Conservation (phyloP, 495 filamentous ascomycete species). For the Penicillium pancosmium region DNA sequence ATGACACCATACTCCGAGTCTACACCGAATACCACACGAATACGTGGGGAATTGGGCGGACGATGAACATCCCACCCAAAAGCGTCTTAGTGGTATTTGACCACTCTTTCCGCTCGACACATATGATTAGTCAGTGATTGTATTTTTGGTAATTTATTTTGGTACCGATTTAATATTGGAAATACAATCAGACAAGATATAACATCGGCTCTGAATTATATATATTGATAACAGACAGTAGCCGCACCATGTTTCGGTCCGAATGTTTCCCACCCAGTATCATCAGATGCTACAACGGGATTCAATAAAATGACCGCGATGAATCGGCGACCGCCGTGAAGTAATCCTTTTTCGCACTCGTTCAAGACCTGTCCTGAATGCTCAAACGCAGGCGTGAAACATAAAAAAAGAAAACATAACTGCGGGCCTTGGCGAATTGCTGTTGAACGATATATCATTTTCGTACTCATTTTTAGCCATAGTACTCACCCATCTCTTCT, state of each 20-base stretch:
- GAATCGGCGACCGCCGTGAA: background rate
- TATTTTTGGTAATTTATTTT: background rate
- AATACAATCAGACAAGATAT: background rate
- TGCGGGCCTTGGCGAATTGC: too few relatives aligned
- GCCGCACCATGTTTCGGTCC: background rate
- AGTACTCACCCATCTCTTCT: background rate
- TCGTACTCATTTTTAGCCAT: background rate
- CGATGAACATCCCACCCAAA: too few relatives aligned
- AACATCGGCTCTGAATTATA: background rate
- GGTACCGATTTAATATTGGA: background rate
- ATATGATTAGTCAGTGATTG: background rate
- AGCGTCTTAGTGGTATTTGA: too few relatives aligned
- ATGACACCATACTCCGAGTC: too few relatives aligned
- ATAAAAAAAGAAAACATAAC: background rate
- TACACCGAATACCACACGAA: too few relatives aligned
- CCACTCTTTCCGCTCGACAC: too few relatives aligned
- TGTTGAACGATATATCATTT: too few relatives aligned
- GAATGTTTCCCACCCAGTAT: too few relatives aligned
- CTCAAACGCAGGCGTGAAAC: background rate
- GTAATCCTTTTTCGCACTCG: background rate
- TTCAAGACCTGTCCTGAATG: background rate
- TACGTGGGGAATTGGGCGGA: too few relatives aligned
- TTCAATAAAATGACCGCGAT: background rate
- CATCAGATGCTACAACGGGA: too few relatives aligned
- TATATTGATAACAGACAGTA: background rate